Base-by-base conservation (phyloP, 345 rosid genomes). In the Nasturtium officinale region DNA sequence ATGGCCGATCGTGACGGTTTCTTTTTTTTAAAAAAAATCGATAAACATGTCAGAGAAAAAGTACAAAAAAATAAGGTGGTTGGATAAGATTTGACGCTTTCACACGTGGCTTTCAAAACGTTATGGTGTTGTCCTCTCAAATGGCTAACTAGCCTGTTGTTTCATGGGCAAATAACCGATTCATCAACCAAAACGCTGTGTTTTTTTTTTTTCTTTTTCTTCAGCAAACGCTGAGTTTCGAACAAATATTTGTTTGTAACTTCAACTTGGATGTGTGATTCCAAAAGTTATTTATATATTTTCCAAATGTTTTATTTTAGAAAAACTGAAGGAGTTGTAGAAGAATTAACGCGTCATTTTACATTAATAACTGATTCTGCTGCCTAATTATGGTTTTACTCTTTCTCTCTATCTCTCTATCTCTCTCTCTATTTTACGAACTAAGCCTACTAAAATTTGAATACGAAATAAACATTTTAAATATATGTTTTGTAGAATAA, bases 1-100 rank as follows among this genome's bases (percentile, higher is more conserved):
- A 61, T 28, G 42, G 69, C 69, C 78, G 75, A 76, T 62, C 75
- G 26, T 67, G 79, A 76, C 79, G 70, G 75, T 52, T 69, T 54
- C 42, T 43, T 72, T 29, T 56, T 60, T 74, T 40, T 38, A n/a
- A n/a, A n/a, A n/a, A n/a, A n/a, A n/a, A n/a, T 58, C 30, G 55
- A 74, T 50, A 67, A 59, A 60, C 68, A 62, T 46, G 18, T 4
- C 18, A 17, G 57, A 33, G 18, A 21, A 12, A 25, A 10, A 30
- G 8, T 9, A 15, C 16, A 2, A 8, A 62, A 8, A 62, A 52
- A 21, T 51, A 25, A 47, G 2, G 65, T 63, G 28, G 45, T 70
- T 77, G 67, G 80, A 77, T 77, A 77, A 64, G 76, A 56, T 70
- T 50, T 69, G 33, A 69, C 71, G 76, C 71, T 23, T 28, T 47